These are phyloP conservation scores for Ceratobasidium sp. DNA, from an alignment of 1,284 basidiomycete species.

Conservation along the genomic window DNA sequence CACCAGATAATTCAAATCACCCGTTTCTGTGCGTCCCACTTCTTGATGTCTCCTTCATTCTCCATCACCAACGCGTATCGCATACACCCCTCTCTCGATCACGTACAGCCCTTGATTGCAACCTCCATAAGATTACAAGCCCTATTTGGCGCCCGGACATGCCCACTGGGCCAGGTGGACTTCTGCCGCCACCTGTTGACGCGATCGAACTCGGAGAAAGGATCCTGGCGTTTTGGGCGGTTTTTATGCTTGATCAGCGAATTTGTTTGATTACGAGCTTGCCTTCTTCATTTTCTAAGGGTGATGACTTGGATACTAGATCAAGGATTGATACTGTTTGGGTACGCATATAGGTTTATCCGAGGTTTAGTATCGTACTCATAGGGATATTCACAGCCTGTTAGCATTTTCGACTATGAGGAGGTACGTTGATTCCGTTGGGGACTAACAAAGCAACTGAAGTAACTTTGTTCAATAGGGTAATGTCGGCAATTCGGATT, in stretches of 20 bases:
- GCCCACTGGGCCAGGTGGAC: conserved; percentile 50
- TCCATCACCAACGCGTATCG: too few species aligned
- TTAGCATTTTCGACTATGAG: conserved; percentile 22
- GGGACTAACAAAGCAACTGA: not conserved
- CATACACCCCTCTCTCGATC: not conserved
- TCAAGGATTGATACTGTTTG: conserved; percentile 38
- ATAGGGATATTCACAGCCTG: conserved; percentile 14
- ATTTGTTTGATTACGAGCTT: conserved; percentile 74
- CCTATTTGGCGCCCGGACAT: conserved; percentile 40
- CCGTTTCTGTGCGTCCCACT: conserved; percentile 23
- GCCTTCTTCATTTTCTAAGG: conserved; percentile 70
- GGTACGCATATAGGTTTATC: conserved; percentile 4
- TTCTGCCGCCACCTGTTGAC: conserved; percentile 69
- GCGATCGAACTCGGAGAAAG: conserved; percentile 73
- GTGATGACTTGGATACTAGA: conserved; percentile 64
- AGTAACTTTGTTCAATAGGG: not conserved
- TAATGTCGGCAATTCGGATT: not conserved
- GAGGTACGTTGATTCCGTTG: not conserved
- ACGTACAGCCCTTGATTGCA: conserved; percentile 43
- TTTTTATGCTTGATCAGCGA: conserved; percentile 71
- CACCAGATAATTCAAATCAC: conserved; percentile 38
- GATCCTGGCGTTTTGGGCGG: conserved; percentile 78
- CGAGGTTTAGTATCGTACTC: not conserved
- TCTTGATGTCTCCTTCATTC: too few species aligned
- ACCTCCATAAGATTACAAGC: conserved; percentile 46